Evolutionary conservation across 345 rosid genomes (phyloP).

Genomic region (Gossypium thurberi): DNA sequence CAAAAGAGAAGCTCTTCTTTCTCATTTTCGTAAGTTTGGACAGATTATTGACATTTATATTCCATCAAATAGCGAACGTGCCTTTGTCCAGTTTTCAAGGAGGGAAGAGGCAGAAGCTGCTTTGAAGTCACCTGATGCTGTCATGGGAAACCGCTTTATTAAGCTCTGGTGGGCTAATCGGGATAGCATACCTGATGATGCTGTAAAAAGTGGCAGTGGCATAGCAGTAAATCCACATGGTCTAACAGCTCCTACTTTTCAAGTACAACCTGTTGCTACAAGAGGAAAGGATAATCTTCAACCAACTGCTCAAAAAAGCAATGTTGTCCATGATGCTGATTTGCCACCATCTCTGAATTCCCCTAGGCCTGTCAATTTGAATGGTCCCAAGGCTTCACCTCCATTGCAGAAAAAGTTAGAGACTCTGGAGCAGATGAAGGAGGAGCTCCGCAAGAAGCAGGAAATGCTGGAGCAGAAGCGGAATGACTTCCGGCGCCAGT

Average conservation of each 20-base stretch:
- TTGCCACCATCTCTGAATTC: constrained; percentile 39
- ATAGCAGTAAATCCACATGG: constrained; percentile 35
- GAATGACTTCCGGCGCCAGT: constrained; percentile 57
- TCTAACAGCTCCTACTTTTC: constrained; percentile 31
- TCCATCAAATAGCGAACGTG: constrained; percentile 70
- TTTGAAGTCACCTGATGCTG: constrained; percentile 92
- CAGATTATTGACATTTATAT: constrained; percentile 79
- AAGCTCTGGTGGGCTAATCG: constrained; percentile 99
- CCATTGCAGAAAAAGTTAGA: constrained; percentile 57
- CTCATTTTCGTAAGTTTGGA: constrained; percentile 90
- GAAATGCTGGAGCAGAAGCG: constrained; percentile 87
- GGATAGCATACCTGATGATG: constrained; percentile 68
- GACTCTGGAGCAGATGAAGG: constrained; percentile 70
- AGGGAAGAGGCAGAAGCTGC: constrained; percentile 99
- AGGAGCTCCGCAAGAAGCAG: constrained; percentile 81
- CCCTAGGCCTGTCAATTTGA: constrained; percentile 31
- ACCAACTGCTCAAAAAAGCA: constrained; percentile 26
- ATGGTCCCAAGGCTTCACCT: constrained; percentile 49
- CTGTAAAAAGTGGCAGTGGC: constrained; percentile 35
- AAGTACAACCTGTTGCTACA: constrained; percentile 31
- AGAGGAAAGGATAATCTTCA: constrained; percentile 50
- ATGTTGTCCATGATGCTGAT: constrained; percentile 33
- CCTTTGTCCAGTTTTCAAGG: constrained; percentile 90
- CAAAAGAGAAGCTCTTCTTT: constrained; percentile 68
- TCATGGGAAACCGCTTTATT: constrained; percentile 98